phyloP scores from a whole-genome alignment of 768 basidiomycete species.

The Collybia nuda region DNA sequence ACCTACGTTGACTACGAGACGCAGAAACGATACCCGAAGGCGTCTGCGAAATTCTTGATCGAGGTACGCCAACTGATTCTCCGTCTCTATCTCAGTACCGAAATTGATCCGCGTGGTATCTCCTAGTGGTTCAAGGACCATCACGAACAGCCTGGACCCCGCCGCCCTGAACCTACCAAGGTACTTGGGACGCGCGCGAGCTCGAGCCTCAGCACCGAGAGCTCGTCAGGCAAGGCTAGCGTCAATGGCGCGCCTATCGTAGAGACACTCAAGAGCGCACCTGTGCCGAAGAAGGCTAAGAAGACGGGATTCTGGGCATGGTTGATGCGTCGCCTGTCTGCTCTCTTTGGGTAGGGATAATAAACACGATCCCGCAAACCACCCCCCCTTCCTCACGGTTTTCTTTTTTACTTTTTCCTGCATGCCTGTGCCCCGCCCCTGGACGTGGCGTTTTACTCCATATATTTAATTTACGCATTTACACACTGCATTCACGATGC shows the following conservation, averaged over 20 bases:
- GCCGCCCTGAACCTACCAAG: neutral
- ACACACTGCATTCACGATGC: too few species aligned
- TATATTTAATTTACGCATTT: too few species aligned
- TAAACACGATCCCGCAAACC: too few species aligned
- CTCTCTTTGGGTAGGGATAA: too few species aligned
- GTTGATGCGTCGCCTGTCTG: neutral
- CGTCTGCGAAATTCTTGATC: slow-evolving; percentile 42
- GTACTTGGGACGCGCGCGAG: neutral
- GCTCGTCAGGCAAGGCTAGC: neutral
- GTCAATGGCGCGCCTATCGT: neutral
- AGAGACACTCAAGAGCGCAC: neutral
- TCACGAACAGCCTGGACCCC: slow-evolving; percentile 6
- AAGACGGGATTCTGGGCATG: neutral
- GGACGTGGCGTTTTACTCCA: too few species aligned
- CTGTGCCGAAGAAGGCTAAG: neutral
- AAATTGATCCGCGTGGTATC: neutral
- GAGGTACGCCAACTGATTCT: slow-evolving; percentile 5
- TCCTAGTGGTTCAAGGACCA: slow-evolving; percentile 10
- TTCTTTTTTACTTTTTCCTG: too few species aligned
- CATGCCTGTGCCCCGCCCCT: too few species aligned
- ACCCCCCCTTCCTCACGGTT: too few species aligned
- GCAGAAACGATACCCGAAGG: slow-evolving; percentile 52
- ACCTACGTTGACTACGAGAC: slow-evolving; percentile 60
- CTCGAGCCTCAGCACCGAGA: neutral
- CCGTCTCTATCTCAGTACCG: neutral